phyloP scores from a whole-genome alignment of 208 protist species.

The Trypanosomatidae sp. region DNA sequence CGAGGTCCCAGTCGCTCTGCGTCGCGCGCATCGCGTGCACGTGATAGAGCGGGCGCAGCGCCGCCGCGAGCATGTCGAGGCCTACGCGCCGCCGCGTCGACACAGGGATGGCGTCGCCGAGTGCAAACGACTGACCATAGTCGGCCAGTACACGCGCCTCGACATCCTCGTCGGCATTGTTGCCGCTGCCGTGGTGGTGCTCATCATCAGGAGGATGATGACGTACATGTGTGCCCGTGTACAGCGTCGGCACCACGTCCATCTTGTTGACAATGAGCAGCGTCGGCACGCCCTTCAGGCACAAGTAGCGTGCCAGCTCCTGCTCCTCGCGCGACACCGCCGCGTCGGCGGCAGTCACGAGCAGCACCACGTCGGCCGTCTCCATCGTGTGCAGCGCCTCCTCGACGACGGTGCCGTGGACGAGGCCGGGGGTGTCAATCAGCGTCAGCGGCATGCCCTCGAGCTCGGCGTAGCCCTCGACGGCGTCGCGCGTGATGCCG shows the following conservation, averaged over 20 bases:
- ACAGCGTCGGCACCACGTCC: conserved; percentile 55
- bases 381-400: conserved; percentile 76
- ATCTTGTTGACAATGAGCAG: conserved; percentile 84
- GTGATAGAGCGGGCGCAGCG: conserved; percentile 70
- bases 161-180: conserved; percentile 23
- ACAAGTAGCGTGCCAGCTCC: conserved; percentile 44
- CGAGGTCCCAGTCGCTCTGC: conserved; percentile 82
- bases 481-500: conserved; percentile 81
- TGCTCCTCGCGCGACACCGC: conserved; percentile 50
- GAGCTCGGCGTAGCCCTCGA: conserved; percentile 58
- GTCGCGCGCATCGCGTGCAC: conserved; percentile 58
- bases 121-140: conserved; percentile 46
- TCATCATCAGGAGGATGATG: no score
- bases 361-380: conserved; percentile 69
- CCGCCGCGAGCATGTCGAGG: conserved; percentile 52
- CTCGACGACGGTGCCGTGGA: conserved; percentile 63
- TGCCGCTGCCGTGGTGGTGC: no score
- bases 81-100: conserved; percentile 48
- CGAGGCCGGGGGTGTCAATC: conserved; percentile 83
- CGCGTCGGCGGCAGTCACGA: conserved; percentile 61
- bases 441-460: conserved; percentile 74
- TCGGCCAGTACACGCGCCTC: conserved; percentile 35
- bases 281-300: conserved; percentile 52
- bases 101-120: conserved; percentile 64
- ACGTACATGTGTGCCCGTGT: no score